Conservation (phyloP, 2,329 filamentous ascomycete genomes). For the Aureobasidium sp. region DNA sequence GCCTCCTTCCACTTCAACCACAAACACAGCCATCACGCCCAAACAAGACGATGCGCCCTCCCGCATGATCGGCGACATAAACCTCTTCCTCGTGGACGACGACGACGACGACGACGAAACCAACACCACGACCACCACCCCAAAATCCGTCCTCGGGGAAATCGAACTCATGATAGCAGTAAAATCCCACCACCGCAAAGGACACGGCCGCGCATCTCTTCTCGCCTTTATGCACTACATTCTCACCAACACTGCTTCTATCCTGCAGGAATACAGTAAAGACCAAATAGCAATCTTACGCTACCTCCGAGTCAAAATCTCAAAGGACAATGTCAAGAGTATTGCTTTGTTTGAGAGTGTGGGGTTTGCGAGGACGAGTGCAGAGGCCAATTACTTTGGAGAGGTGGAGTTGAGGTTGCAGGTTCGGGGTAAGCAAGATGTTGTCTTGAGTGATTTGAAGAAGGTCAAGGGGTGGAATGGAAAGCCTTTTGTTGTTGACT, state of each 20-base stretch:
- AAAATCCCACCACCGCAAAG: slow-evolving; percentile 48
- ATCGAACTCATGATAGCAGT: slow-evolving; percentile 81
- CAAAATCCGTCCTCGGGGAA: slow-evolving; percentile 50
- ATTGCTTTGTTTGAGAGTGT: slow-evolving; percentile 53
- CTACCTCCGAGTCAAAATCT: slow-evolving; percentile 56
- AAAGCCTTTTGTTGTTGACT: not conserved
- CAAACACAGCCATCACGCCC: slow-evolving; percentile 24
- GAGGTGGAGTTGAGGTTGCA: slow-evolving; percentile 52
- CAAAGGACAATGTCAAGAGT: slow-evolving; percentile 47
- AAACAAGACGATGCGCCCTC: slow-evolving; percentile 46
- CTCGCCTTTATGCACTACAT: slow-evolving; percentile 64
- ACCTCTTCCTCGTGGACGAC: slow-evolving; percentile 61
- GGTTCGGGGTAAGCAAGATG: not conserved
- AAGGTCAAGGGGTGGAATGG: not conserved
- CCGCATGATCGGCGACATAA: slow-evolving; percentile 43
- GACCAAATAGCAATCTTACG: slow-evolving; percentile 22
- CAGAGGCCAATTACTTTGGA: slow-evolving; percentile 56
- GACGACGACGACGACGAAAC: slow-evolving; percentile 43
- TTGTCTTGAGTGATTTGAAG: not conserved
- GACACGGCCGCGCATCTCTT: slow-evolving; percentile 59
- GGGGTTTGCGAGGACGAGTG: slow-evolving; percentile 45
- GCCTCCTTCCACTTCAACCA: slow-evolving; percentile 31
- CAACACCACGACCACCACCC: slow-evolving; percentile 14
- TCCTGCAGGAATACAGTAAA: slow-evolving; percentile 50
- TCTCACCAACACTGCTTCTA: slow-evolving; percentile 39